Evolutionary conservation across 495 filamentous ascomycete species (phyloP).

Genomic region (Penicillium angulare): DNA sequence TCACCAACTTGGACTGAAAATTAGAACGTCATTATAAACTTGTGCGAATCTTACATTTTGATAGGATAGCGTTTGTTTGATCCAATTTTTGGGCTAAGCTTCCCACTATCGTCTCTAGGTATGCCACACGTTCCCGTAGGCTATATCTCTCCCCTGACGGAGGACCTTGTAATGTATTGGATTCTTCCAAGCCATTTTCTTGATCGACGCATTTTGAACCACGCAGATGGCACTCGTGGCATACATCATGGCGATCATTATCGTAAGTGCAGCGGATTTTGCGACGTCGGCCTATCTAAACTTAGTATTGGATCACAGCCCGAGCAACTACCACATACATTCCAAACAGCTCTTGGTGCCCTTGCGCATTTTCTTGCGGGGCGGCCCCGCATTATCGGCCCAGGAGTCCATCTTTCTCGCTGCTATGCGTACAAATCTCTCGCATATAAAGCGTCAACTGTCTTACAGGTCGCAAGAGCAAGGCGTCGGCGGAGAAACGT

Average conservation of each 20-base stretch:
- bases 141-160: constrained; percentile 31
- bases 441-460: not conserved
- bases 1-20: too few relatives aligned
- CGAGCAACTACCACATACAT: constrained; percentile 22
- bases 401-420: constrained; percentile 14
- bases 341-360: constrained; percentile 42
- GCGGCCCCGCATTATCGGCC: constrained; percentile 23
- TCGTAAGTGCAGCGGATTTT: constrained; percentile 41
- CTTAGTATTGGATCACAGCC: not conserved
- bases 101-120: constrained; percentile 36
- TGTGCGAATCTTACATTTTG: constrained; percentile 1
- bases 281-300: constrained; percentile 33
- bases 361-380: constrained; percentile 39
- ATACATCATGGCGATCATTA: constrained; percentile 24
- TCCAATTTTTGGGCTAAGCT: constrained; percentile 27
- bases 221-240: constrained; percentile 37
- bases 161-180: not conserved
- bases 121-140: constrained; percentile 36
- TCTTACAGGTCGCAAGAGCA: too few relatives aligned
- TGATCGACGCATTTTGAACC: constrained; percentile 36
- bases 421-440: not conserved
- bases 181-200: constrained; percentile 22
- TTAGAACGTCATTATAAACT: too few relatives aligned
- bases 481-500: too few relatives aligned
- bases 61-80: constrained; percentile 1